phyloP scores from a whole-genome alignment of 1,284 basidiomycete genomes.

The Hemileia vastatrix region DNA sequence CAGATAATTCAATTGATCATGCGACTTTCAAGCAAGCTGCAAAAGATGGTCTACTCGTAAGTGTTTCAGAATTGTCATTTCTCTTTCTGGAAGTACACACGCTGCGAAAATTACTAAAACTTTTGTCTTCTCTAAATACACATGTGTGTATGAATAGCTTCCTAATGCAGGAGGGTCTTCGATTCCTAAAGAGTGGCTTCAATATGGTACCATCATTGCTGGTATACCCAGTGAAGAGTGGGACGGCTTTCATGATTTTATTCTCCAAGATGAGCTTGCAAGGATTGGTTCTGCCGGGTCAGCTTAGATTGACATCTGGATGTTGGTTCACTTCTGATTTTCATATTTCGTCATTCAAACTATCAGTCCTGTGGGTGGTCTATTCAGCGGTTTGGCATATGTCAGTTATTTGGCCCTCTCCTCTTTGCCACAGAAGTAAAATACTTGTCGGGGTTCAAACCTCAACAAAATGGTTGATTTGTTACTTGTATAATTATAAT shows the following conservation, averaged over 20 bases:
- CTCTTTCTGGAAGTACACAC: too few relatives aligned
- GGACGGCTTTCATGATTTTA: slow-evolving; percentile 26
- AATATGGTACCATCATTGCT: slow-evolving; percentile 21
- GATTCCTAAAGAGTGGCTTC: slow-evolving; percentile 21
- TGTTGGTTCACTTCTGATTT: background rate
- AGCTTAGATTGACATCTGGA: background rate
- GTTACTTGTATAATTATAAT: too few relatives aligned
- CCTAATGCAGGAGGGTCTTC: slow-evolving; percentile 14
- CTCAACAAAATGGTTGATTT: too few relatives aligned
- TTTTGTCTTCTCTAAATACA: too few relatives aligned
- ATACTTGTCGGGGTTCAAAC: too few relatives aligned
- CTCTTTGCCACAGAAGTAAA: too few relatives aligned
- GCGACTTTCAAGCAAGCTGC: slow-evolving; percentile 19
- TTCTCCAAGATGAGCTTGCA: slow-evolving; percentile 19
- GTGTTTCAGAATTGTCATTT: too few relatives aligned
- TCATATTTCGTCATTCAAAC: background rate
- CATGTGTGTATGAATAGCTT: slow-evolving; percentile 1
- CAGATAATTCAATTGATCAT: slow-evolving; percentile 17
- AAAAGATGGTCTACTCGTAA: slow-evolving; percentile 15
- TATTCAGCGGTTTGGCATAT: slow-evolving; percentile 20
- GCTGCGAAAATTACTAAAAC: too few relatives aligned
- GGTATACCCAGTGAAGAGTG: slow-evolving; percentile 21
- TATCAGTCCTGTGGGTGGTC: slow-evolving; percentile 15
- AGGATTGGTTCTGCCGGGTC: slow-evolving; percentile 25
- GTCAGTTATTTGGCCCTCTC: too few relatives aligned